These are phyloP conservation scores for Microglena sp. DNA, from an alignment of 139 green algal species.

Conservation along the genomic window DNA sequence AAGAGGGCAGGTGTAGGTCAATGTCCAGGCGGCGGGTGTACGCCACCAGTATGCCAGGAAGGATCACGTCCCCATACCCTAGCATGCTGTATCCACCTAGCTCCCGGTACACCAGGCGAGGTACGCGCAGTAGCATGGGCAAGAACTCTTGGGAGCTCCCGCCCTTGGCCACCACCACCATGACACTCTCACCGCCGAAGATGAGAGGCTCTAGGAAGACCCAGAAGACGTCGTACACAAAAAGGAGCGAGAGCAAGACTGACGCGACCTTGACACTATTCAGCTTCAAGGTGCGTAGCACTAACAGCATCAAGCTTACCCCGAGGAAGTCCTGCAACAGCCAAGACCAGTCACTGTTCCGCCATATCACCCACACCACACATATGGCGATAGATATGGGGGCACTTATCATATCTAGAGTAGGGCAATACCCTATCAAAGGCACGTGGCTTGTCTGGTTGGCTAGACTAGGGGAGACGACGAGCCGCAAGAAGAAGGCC, in stretches of 20 bases:
- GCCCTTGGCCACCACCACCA: slow-evolving; percentile 56
- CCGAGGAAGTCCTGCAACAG: slow-evolving; percentile 57
- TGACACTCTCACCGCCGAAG: slow-evolving; percentile 67
- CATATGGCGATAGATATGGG: slow-evolving; percentile 18
- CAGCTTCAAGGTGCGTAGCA: slow-evolving; percentile 59
- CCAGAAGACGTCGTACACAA: slow-evolving; percentile 87
- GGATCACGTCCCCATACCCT: slow-evolving; percentile 34
- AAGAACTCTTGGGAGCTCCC: slow-evolving; percentile 30
- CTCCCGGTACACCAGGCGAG: slow-evolving; percentile 20
- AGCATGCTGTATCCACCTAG: slow-evolving; percentile 35
- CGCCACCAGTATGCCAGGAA: slow-evolving; percentile 39
- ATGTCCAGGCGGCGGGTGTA: slow-evolving; percentile 28
- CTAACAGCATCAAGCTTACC: slow-evolving; percentile 54
- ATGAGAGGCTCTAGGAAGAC: slow-evolving; percentile 88
- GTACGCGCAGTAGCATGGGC: slow-evolving; percentile 80
- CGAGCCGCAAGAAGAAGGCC: not conserved
- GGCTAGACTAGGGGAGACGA: not conserved
- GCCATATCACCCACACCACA: slow-evolving; percentile 34
- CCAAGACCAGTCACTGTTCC: slow-evolving; percentile 49
- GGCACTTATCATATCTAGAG: slow-evolving; percentile 9
- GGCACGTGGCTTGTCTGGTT: not conserved
- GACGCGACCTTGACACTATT: slow-evolving; percentile 50
- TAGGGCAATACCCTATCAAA: slow-evolving; percentile 2
- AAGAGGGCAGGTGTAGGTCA: slow-evolving; percentile 6
- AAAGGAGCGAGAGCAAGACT: slow-evolving; percentile 64